Conservation (phyloP, 495 filamentous ascomycete genomes). For the Extremus antarcticus region DNA sequence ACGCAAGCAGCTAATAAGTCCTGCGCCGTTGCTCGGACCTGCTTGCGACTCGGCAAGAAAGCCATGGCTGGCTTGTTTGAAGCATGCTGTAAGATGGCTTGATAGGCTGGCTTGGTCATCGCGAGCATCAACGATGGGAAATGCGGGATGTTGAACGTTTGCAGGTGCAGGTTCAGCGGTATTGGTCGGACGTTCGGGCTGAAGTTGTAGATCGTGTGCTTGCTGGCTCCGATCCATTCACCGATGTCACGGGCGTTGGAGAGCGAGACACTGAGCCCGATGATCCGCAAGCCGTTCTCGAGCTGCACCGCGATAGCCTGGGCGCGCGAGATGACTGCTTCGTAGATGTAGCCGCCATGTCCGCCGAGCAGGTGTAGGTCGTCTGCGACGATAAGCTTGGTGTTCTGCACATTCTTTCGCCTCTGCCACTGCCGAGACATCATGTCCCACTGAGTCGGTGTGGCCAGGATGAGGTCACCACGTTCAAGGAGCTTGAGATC, state of each 20-base stretch:
- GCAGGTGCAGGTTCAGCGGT: constrained; percentile 86
- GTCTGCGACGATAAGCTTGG: constrained; percentile 89
- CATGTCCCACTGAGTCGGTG: constrained; percentile 89
- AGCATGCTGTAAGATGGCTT: constrained; percentile 74
- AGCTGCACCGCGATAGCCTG: constrained; percentile 87
- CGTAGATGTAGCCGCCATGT: constrained; percentile 79
- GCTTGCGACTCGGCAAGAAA: constrained; percentile 89
- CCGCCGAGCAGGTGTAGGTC: constrained; percentile 96
- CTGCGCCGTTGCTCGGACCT: constrained; percentile 76
- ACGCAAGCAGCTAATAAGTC: constrained; percentile 77
- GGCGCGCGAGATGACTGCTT: constrained; percentile 94
- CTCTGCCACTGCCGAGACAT: constrained; percentile 92
- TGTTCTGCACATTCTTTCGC: constrained; percentile 83
- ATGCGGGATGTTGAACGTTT: constrained; percentile 91
- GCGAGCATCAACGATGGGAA: constrained; percentile 97
- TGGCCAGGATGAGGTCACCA: constrained; percentile 86
- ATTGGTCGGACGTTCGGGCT: constrained; percentile 80
- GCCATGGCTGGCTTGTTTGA: constrained; percentile 78
- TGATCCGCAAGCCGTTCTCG: constrained; percentile 71
- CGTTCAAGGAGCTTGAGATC: constrained; percentile 82
- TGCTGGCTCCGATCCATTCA: constrained; percentile 98
- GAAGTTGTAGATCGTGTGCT: constrained; percentile 98
- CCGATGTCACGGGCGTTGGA: constrained; percentile 89
- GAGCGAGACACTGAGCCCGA: constrained; percentile 85
- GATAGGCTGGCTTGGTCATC: constrained; percentile 89